phyloP scores from a whole-genome alignment of 108 stramenopile genomes.

The Skeletonema tropicum region DNA sequence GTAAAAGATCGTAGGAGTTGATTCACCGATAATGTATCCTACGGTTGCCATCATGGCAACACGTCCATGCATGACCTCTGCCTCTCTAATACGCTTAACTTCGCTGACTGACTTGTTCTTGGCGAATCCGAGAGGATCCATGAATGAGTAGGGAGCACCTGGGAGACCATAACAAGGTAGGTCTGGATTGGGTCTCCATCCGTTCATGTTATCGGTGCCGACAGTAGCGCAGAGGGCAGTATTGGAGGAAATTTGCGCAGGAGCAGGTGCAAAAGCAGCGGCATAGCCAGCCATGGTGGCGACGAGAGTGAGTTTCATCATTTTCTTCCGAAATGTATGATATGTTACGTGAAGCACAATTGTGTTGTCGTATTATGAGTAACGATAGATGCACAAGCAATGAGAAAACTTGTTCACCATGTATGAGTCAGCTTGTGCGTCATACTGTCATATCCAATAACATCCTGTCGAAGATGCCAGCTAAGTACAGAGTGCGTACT shows the following conservation, averaged over 20 bases:
- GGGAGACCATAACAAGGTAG: constrained; percentile 43
- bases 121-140: constrained; percentile 60
- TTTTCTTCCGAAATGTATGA: no score
- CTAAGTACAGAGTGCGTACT: no score
- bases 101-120: constrained; percentile 32
- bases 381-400: background rate
- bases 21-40: constrained; percentile 49
- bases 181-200: constrained; percentile 26
- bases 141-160: constrained; percentile 36
- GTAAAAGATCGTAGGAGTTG: constrained; percentile 46
- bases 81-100: constrained; percentile 65
- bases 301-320: constrained; percentile 35
- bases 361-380: background rate
- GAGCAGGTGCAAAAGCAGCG: constrained; percentile 29
- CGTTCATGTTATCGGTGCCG: constrained; percentile 24
- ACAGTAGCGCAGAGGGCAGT: constrained; percentile 28
- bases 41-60: constrained; percentile 63
- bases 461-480: no score
- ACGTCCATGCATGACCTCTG: constrained; percentile 61
- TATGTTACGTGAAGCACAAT: no score
- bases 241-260: constrained; percentile 1
- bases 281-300: constrained; percentile 29
- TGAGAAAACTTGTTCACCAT: background rate
- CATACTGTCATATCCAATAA: background rate
- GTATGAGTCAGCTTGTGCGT: constrained; percentile 4